Evolutionary conservation across 495 filamentous ascomycete genomes (phyloP), one percentile per base, ranked within the genome.

Genomic region (Aspergillus indologenus): DNA sequence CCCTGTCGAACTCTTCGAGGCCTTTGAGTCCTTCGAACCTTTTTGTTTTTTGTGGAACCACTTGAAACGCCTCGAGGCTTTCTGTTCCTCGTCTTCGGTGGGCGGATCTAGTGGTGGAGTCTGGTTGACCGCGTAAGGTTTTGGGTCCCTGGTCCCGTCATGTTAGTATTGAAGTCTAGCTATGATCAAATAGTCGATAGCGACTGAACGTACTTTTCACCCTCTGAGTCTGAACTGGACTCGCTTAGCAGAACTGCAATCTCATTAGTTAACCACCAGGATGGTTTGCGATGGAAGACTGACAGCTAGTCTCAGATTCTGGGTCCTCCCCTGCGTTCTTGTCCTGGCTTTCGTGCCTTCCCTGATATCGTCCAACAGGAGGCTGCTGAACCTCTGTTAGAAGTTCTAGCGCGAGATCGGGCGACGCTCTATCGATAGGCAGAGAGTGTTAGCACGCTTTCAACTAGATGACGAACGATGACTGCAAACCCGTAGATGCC

Each of bases 401-500:
- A 40, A 15, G 34, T 40, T 40, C 34, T 15, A 11, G 5, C 2
- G 12, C 5, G 12, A 11, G 2, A 2, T 14, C 34, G 34, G 12
- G 12, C 12, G 34, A 9, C 34, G 34, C 34, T 40, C 34, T 40
- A 40, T 40, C 5, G 12, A 40, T 11, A 40, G 12, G 12, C 12
- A 40, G 12, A 40, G 34, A 14, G 26, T 4, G 34, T 40, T 40
- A 40, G 34, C 34, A 40, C 2, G 12, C 12, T 29, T 42, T 14
- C 6, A 14, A 40, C 34, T 19, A 17, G 2, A 14, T 19, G 3
- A 40, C 14, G 17, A 40, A 29, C 23, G 53, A 47, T 31, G 58
- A 45, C 56, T 7, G 7, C 54, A 47, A 53, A 61, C 62, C 58
- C 58, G 46, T 53, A 61, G 44, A 54, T 14, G n/a, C 23, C 17